These are phyloP conservation scores for Penicillium janthinellum DNA, from an alignment of 2,329 filamentous ascomycete species.

Conservation along the genomic window DNA sequence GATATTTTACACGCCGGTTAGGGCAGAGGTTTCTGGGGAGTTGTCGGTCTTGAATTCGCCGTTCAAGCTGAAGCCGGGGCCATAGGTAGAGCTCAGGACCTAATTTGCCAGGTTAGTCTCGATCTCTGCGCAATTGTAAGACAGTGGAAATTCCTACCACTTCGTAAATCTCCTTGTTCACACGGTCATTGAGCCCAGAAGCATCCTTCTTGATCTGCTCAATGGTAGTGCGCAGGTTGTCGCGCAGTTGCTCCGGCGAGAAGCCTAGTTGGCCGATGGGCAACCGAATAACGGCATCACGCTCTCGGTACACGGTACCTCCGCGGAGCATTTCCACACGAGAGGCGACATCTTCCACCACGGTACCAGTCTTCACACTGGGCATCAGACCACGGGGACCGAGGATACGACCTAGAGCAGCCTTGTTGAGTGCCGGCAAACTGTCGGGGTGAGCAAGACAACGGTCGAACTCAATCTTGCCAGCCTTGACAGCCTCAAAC, in stretches of 20 bases:
- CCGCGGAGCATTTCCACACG: constrained; percentile 81
- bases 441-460: constrained; percentile 83
- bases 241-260: constrained; percentile 80
- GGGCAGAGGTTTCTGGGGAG: constrained; percentile 56
- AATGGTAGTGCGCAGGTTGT: constrained; percentile 80
- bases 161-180: constrained; percentile 73
- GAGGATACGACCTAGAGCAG: constrained; percentile 75
- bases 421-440: constrained; percentile 76
- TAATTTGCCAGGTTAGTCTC: constrained; percentile 25
- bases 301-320: constrained; percentile 83
- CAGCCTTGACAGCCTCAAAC: constrained; percentile 75
- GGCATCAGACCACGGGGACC: constrained; percentile 94
- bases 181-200: constrained; percentile 61
- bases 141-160: constrained; percentile 51
- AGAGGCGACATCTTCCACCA: constrained; percentile 76
- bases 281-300: constrained; percentile 79
- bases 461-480: constrained; percentile 82
- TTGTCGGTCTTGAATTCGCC: constrained; percentile 71
- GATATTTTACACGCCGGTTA: constrained; percentile 49
- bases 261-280: constrained; percentile 90
- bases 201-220: constrained; percentile 78
- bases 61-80: constrained; percentile 83
- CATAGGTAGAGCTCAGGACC: constrained; percentile 83
- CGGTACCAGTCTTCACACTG: constrained; percentile 80
- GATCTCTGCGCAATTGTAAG: neutral